phyloP scores from a whole-genome alignment of 139 green algal genomes.

The Tetradesmus lagerheimii region DNA sequence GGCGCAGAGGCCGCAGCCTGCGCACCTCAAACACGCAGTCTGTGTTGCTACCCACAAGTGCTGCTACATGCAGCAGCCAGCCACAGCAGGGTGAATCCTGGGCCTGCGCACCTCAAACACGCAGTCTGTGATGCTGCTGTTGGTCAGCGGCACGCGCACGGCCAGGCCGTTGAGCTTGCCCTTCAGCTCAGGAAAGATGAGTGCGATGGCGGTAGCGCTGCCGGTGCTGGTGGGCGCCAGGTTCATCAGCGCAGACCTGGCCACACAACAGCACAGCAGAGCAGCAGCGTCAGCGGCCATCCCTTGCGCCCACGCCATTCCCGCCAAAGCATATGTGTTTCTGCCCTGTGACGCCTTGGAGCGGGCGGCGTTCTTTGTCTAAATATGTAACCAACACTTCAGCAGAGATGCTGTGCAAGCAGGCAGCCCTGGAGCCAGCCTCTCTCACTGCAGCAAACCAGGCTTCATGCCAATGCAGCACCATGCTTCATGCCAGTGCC shows the following conservation, averaged over 20 bases:
- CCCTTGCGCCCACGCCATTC: background rate
- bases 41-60: background rate
- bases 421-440: no score
- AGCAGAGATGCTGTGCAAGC: no score
- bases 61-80: background rate
- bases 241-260: conserved; percentile 81
- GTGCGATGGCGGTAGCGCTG: conserved; percentile 86
- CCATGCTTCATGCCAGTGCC: background rate
- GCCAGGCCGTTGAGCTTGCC: conserved; percentile 93
- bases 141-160: conserved; percentile 88
- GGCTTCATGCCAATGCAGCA: background rate
- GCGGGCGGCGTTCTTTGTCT: no score
- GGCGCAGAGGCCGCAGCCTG: background rate
- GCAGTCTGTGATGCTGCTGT: conserved; percentile 86
- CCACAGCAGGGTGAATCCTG: background rate
- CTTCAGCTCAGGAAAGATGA: conserved; percentile 94
- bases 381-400: no score
- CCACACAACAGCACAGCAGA: background rate
- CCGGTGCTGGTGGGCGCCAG: conserved; percentile 90
- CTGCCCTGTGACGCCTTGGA: no score
- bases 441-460: background rate
- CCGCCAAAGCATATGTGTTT: no score
- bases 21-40: background rate
- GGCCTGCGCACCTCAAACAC: conserved; percentile 67
- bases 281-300: background rate